These are phyloP conservation scores for Torulaspora delbrueckii DNA, from an alignment of 805 yeast genomes.

Conservation along the genomic window DNA sequence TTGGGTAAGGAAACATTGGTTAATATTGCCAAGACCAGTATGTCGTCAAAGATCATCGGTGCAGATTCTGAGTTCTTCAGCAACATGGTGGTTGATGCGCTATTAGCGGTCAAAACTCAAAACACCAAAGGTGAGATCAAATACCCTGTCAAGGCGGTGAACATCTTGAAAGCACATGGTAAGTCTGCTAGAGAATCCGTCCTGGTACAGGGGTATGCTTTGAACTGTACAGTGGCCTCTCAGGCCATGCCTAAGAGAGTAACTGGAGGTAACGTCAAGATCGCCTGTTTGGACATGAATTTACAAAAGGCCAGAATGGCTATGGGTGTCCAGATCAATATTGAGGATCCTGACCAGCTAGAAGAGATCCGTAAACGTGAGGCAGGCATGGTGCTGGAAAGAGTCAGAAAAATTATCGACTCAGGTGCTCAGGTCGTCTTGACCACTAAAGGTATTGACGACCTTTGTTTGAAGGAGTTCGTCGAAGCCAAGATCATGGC, in stretches of 20 bases:
- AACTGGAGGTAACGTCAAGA: conserved; percentile 53
- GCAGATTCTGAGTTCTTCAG: conserved; percentile 88
- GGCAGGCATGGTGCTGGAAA: conserved; percentile 77
- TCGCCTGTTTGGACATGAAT: conserved; percentile 87
- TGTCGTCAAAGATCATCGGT: conserved; percentile 96
- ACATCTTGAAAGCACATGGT: conserved; percentile 94
- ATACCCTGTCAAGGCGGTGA: conserved; percentile 96
- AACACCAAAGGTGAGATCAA: conserved; percentile 82
- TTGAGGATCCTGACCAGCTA: conserved; percentile 94
- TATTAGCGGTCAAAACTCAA: conserved; percentile 88
- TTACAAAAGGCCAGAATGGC: conserved; percentile 97
- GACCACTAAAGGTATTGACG: conserved; percentile 94
- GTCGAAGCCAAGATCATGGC: conserved; percentile 92
- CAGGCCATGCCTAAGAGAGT: conserved; percentile 84
- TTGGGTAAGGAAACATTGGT: conserved; percentile 80
- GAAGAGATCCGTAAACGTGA: conserved; percentile 90
- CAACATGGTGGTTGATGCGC: conserved; percentile 88
- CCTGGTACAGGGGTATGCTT: conserved; percentile 88
- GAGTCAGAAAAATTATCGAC: conserved; percentile 70
- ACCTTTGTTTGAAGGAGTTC: conserved; percentile 82
- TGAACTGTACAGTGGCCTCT: conserved; percentile 94
- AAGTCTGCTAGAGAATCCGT: conserved; percentile 83
- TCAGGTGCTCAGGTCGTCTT: conserved; percentile 92
- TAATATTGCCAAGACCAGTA: conserved; percentile 92
- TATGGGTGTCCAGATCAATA: conserved; percentile 94